These are phyloP conservation scores for Mycena filopes DNA, from an alignment of 768 basidiomycete species.

Conservation along the genomic window DNA sequence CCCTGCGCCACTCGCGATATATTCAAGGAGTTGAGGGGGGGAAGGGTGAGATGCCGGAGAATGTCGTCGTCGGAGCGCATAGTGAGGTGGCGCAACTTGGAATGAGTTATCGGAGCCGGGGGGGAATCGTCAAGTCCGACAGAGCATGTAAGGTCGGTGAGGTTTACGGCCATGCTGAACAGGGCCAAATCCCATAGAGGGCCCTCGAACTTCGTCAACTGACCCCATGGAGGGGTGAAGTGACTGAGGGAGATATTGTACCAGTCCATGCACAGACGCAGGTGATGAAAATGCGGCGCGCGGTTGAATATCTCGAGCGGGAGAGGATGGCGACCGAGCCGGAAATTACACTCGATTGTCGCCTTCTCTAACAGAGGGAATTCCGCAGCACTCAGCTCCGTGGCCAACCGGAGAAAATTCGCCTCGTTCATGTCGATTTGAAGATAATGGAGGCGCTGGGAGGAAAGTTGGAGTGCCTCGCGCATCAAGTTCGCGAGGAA, in stretches of 20 bases:
- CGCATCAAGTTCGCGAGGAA: too few relatives aligned
- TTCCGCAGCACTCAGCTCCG: not conserved
- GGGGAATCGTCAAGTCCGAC: not conserved
- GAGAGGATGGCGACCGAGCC: not conserved
- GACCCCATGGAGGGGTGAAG: not conserved
- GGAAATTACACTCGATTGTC: not conserved
- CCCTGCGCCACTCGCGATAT: not conserved
- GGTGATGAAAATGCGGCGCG: not conserved
- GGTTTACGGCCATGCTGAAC: slow-evolving; percentile 2
- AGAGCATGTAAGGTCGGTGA: not conserved
- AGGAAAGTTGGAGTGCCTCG: too few relatives aligned
- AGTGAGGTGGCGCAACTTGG: not conserved
- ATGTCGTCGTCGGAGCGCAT: not conserved
- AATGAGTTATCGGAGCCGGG: not conserved
- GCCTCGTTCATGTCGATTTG: not conserved
- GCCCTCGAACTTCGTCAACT: slow-evolving; percentile 10
- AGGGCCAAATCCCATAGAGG: not conserved
- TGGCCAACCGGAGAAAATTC: not conserved
- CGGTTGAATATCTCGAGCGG: not conserved
- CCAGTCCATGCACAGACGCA: not conserved
- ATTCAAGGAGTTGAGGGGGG: not conserved
- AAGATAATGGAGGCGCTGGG: too few relatives aligned
- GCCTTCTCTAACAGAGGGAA: not conserved
- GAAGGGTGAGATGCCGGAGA: not conserved
- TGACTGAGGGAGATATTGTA: too few relatives aligned